phyloP scores from a whole-genome alignment of 257 asterid genomes.

The Echium plantagineum region DNA sequence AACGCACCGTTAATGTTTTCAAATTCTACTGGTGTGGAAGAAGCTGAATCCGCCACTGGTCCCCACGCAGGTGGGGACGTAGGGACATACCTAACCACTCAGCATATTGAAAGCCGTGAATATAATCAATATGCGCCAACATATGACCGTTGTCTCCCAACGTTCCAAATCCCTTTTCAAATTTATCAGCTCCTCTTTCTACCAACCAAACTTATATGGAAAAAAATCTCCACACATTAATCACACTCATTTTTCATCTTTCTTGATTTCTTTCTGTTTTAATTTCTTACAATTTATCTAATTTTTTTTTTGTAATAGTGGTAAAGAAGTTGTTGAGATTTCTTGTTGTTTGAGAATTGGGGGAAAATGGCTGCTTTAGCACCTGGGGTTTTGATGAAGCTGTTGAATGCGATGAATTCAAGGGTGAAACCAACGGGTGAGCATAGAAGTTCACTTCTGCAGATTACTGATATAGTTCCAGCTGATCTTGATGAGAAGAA shows the following conservation, averaged over 20 bases:
- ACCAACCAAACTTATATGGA: not conserved
- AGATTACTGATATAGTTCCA: conserved; percentile 83
- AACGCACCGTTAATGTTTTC: too few relatives aligned
- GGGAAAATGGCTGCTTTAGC: conserved; percentile 60
- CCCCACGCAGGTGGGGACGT: too few relatives aligned
- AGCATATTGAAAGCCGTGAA: not conserved
- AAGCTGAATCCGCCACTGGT: too few relatives aligned
- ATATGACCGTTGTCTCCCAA: conserved; percentile 24
- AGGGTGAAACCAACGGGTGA: conserved; percentile 79
- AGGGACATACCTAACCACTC: not conserved
- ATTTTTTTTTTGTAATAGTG: not conserved
- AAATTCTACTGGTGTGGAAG: too few relatives aligned
- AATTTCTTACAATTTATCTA: not conserved
- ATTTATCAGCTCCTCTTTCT: conserved; percentile 2
- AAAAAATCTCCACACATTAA: too few relatives aligned
- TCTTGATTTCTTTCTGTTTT: conserved; percentile 2
- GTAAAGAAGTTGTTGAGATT: not conserved
- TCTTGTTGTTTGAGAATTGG: not conserved
- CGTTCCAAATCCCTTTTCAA: conserved; percentile 15
- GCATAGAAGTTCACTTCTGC: conserved; percentile 70
- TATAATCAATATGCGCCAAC: not conserved
- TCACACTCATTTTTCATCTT: not conserved
- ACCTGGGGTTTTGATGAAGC: conserved; percentile 74
- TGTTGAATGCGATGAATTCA: conserved; percentile 57
- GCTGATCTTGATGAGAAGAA: conserved; percentile 87